These are phyloP conservation scores for Filosporella fistucella DNA, from an alignment of 495 filamentous ascomycete species.

Conservation along the genomic window DNA sequence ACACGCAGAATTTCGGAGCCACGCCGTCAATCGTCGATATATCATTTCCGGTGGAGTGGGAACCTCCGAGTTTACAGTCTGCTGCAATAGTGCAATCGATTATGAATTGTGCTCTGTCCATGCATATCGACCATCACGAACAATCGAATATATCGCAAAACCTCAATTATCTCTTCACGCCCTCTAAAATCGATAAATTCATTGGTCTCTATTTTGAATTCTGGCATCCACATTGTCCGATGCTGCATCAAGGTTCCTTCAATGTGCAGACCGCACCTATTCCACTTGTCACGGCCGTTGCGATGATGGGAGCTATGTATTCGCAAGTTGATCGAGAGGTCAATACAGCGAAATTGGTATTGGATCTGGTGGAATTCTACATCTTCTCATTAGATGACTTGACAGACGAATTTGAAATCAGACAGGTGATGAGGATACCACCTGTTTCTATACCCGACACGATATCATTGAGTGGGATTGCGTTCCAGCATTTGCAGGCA, in stretches of 20 bases:
- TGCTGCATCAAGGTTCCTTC: constrained; percentile 37
- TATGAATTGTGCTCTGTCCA: constrained; percentile 29
- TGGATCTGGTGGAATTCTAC: constrained; percentile 44
- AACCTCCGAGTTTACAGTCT: constrained; percentile 22
- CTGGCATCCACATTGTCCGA: constrained; percentile 42
- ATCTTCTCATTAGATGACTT: constrained; percentile 39
- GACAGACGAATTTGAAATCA: constrained; percentile 37
- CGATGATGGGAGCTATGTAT: constrained; percentile 47
- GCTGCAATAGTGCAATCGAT: constrained; percentile 15
- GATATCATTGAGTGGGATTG: neutral
- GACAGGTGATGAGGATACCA: constrained; percentile 19
- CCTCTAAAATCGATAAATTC: constrained; percentile 38
- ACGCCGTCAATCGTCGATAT: neutral
- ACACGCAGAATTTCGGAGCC: neutral
- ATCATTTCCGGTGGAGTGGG: constrained; percentile 6
- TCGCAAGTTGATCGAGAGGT: constrained; percentile 35
- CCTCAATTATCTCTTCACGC: constrained; percentile 37
- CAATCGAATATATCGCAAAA: constrained; percentile 37
- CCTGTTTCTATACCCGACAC: no score
- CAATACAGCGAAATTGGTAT: constrained; percentile 32
- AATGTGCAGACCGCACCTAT: constrained; percentile 32
- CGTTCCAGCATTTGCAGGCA: constrained; percentile 40
- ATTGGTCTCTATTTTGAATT: constrained; percentile 38
- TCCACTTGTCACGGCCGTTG: constrained; percentile 34
- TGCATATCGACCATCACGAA: constrained; percentile 32